These are phyloP conservation scores for Annulohypoxylon truncatum DNA, from an alignment of 2,329 filamentous ascomycete species.

Conservation along the genomic window DNA sequence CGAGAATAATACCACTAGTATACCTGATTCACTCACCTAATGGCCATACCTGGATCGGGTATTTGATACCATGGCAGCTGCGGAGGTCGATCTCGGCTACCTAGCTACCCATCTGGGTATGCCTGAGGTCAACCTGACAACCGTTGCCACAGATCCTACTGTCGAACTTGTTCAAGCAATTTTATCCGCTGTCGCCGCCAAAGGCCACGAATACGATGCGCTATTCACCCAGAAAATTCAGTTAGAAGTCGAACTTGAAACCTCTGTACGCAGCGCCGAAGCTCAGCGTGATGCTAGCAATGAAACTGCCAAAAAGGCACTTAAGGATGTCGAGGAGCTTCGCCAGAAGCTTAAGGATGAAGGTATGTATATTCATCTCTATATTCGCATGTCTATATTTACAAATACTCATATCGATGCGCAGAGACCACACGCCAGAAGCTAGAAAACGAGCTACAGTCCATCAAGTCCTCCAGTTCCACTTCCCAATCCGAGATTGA, in stretches of 20 bases:
- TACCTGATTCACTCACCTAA: constrained; percentile 39
- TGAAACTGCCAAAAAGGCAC: constrained; percentile 81
- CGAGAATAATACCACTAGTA: not conserved
- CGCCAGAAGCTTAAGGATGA: constrained; percentile 84
- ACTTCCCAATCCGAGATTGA: constrained; percentile 81
- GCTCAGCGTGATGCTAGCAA: constrained; percentile 85
- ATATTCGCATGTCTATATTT: not conserved
- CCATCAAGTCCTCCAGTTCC: constrained; percentile 78
- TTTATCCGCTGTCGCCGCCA: constrained; percentile 78
- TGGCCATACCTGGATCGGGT: constrained; percentile 34
- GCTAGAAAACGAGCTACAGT: constrained; percentile 84
- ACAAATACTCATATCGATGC: constrained; percentile 35
- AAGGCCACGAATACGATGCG: constrained; percentile 84
- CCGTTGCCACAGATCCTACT: constrained; percentile 75
- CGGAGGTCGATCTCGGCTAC: constrained; percentile 75
- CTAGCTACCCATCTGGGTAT: constrained; percentile 78
- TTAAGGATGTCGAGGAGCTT: constrained; percentile 85
- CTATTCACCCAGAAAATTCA: constrained; percentile 89
- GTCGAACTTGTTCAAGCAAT: constrained; percentile 80
- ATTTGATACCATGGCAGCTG: constrained; percentile 66
- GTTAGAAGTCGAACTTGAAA: constrained; percentile 92
- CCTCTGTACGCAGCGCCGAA: constrained; percentile 84
- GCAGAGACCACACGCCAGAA: constrained; percentile 80
- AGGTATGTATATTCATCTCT: constrained; percentile 64
- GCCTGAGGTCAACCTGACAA: constrained; percentile 71